These are phyloP conservation scores for Penicillium cinerascens DNA, from an alignment of 495 filamentous ascomycete species.

Conservation along the genomic window DNA sequence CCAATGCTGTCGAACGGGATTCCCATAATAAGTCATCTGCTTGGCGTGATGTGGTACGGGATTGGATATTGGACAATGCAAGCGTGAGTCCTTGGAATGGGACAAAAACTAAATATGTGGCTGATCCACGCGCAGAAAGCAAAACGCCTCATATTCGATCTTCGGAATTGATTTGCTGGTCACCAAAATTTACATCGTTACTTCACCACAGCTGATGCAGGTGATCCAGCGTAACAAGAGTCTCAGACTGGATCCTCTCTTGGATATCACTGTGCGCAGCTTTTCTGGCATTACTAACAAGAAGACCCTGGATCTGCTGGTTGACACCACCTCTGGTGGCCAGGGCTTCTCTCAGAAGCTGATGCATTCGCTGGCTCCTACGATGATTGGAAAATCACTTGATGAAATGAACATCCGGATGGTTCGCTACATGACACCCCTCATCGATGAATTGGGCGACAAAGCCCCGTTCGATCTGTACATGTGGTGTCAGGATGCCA, in stretches of 20 bases:
- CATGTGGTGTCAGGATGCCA: slow-evolving; percentile 40
- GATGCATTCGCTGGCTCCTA: slow-evolving; percentile 23
- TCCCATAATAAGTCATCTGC: slow-evolving; percentile 45
- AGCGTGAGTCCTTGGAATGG: slow-evolving; percentile 5
- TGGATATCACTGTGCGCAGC: slow-evolving; percentile 15
- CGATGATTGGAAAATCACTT: slow-evolving; percentile 22
- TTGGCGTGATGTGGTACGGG: slow-evolving; percentile 38
- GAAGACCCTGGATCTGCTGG: slow-evolving; percentile 14
- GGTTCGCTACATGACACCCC: slow-evolving; percentile 10
- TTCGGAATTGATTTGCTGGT: slow-evolving; percentile 42
- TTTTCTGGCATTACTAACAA: slow-evolving; percentile 17
- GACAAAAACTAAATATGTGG: neutral
- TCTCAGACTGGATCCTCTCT: slow-evolving; percentile 40
- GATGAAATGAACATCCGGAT: slow-evolving; percentile 31
- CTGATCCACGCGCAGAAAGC: slow-evolving; percentile 12
- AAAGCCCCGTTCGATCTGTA: slow-evolving; percentile 20
- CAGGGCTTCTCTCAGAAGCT: slow-evolving; percentile 13
- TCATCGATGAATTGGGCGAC: slow-evolving; percentile 18
- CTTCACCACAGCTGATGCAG: slow-evolving; percentile 36
- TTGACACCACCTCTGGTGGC: slow-evolving; percentile 16
- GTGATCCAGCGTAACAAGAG: slow-evolving; percentile 42
- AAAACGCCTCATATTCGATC: slow-evolving; percentile 29
- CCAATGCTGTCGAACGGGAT: slow-evolving; percentile 34
- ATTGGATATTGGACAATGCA: slow-evolving; percentile 27
- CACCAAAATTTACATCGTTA: slow-evolving; percentile 43